phyloP scores from a whole-genome alignment of 23 red algal species.

The Pyropia yezoensis region DNA sequence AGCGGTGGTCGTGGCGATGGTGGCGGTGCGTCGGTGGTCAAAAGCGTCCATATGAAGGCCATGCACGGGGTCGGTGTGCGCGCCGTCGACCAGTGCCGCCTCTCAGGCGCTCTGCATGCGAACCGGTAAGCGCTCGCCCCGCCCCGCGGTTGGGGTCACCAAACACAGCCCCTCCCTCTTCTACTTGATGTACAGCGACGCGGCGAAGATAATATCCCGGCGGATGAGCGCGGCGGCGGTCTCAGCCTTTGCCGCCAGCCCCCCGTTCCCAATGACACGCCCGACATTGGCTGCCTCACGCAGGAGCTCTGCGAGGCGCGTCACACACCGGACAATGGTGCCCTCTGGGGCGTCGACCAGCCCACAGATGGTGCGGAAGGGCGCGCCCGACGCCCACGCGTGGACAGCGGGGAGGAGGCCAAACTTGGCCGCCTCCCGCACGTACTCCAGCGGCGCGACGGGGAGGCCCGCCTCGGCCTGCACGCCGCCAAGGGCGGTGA shows the following conservation, averaged over 20 bases:
- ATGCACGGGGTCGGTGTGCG: too few species aligned
- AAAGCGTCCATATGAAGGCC: too few species aligned
- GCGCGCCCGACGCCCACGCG: slow-evolving; percentile 69
- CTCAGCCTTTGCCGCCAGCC: slow-evolving; percentile 46
- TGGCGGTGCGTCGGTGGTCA: too few species aligned
- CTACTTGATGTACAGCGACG: slow-evolving; percentile 73
- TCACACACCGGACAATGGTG: slow-evolving; percentile 77
- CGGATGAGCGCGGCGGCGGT: slow-evolving; percentile 40
- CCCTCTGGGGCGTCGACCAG: slow-evolving; percentile 63
- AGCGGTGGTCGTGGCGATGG: too few species aligned
- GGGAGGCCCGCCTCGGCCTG: slow-evolving; percentile 81
- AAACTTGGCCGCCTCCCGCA: slow-evolving; percentile 31
- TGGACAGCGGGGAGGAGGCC: slow-evolving; percentile 52
- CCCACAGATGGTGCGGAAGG: slow-evolving; percentile 67
- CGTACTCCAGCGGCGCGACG: slow-evolving; percentile 64
- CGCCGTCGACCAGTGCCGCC: too few species aligned
- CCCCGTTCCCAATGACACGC: slow-evolving; percentile 78
- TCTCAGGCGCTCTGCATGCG: too few species aligned
- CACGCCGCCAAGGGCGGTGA: slow-evolving; percentile 47
- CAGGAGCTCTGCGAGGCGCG: slow-evolving; percentile 73
- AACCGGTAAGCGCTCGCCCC: too few species aligned
- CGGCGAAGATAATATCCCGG: slow-evolving; percentile 93
- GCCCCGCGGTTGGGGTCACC: too few species aligned
- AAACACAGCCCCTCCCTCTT: neutral
- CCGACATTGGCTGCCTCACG: slow-evolving; percentile 73